Evolutionary conservation across 345 rosid genomes (phyloP).

Genomic region (Adansonia digitata): DNA sequence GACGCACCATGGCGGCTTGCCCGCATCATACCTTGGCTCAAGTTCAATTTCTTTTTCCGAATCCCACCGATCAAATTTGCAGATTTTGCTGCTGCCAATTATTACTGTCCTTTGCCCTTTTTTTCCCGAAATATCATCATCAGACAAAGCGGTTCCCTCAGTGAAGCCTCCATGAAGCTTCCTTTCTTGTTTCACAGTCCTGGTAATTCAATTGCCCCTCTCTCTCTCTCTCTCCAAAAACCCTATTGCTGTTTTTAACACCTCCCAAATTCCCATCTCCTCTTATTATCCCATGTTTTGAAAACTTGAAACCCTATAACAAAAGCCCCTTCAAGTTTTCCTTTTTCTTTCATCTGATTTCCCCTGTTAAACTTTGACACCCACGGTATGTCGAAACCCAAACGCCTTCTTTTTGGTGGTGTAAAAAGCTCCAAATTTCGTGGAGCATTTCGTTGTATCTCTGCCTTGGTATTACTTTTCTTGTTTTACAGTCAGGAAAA

Average conservation of each 20-base stretch:
- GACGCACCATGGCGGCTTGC: background rate
- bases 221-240: no score
- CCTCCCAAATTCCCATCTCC: background rate
- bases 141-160: background rate
- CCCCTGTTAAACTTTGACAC: background rate
- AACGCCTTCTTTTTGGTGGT: background rate
- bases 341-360: background rate
- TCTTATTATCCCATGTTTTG: background rate
- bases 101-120: background rate
- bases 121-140: background rate
- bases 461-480: constrained; percentile 23
- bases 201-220: background rate
- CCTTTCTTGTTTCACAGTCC: constrained; percentile 5
- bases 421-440: constrained; percentile 10
- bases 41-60: background rate
- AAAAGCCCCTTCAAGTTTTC: background rate
- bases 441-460: constrained; percentile 26
- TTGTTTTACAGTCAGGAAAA: constrained; percentile 23
- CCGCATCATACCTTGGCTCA: background rate
- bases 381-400: constrained; percentile 12
- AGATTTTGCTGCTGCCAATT: background rate
- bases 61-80: background rate
- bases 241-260: background rate
- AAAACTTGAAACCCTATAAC: background rate
- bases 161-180: constrained; percentile 1